Evolutionary conservation across 805 yeast species (phyloP).

Genomic region (Hanseniaspora lindneri): DNA sequence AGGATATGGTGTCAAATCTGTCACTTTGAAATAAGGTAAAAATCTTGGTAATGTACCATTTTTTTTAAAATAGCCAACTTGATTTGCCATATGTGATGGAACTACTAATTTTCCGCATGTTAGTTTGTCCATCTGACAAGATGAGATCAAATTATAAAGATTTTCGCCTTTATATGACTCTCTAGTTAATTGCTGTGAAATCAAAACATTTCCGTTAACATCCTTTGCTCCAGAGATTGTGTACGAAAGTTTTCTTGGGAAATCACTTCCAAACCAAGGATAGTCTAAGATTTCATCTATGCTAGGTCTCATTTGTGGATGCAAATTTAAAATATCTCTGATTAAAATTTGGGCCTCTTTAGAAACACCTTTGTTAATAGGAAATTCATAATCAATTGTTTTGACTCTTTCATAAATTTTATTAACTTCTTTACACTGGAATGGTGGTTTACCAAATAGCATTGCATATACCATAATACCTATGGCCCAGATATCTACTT

Average conservation of each 20-base stretch:
- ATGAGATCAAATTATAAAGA: background rate
- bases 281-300: conserved; percentile 67
- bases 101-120: background rate
- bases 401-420: conserved; percentile 87
- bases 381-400: conserved; percentile 67
- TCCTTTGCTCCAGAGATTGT: conserved; percentile 26
- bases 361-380: conserved; percentile 53
- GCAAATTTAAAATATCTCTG: conserved; percentile 56
- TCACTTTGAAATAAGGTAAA: conserved; percentile 1
- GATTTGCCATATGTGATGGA: background rate
- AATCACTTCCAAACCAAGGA: conserved; percentile 77
- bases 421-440: conserved; percentile 89
- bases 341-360: conserved; percentile 64
- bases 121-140: conserved; percentile 1
- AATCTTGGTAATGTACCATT: conserved; percentile 11
- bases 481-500: conserved; percentile 94
- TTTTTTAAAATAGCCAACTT: background rate
- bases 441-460: conserved; percentile 90
- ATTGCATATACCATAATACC: conserved; percentile 94
- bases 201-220: conserved; percentile 42
- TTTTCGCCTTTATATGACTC: conserved; percentile 10
- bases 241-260: conserved; percentile 45
- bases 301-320: conserved; percentile 73
- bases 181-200: conserved; percentile 38
- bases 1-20: background rate